Conservation (phyloP, 2,329 filamentous ascomycete species). For the Cladosporium sp. region DNA sequence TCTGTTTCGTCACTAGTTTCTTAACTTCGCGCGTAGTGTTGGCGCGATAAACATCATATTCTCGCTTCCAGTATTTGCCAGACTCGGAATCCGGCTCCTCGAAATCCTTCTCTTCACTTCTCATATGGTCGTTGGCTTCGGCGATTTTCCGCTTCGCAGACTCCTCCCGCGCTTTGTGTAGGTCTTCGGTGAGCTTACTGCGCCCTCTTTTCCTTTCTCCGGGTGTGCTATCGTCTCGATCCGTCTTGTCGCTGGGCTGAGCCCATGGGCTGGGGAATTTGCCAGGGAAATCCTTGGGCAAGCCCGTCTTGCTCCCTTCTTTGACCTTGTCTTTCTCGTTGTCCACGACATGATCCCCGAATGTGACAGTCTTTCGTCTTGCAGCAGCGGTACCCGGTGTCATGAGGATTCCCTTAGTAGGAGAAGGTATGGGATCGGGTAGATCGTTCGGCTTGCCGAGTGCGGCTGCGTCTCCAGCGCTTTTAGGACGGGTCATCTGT, state of each 20-base stretch:
- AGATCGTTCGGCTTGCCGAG: slow-evolving; percentile 13
- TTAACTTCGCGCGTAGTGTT: slow-evolving; percentile 68
- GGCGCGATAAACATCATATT: slow-evolving; percentile 67
- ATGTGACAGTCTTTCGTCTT: slow-evolving; percentile 56
- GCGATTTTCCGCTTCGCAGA: slow-evolving; percentile 23
- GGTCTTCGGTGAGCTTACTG: slow-evolving; percentile 39
- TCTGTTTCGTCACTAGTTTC: slow-evolving; percentile 72
- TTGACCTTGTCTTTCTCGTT: slow-evolving; percentile 47
- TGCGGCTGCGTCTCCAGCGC: slow-evolving; percentile 21
- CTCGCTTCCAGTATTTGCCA: slow-evolving; percentile 72
- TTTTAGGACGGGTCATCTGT: slow-evolving; percentile 23
- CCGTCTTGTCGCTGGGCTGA: slow-evolving; percentile 30
- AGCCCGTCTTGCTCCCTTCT: slow-evolving; percentile 33
- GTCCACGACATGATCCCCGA: slow-evolving; percentile 51
- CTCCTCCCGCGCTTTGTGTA: slow-evolving; percentile 40
- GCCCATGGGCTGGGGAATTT: slow-evolving; percentile 48
- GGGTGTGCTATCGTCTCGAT: slow-evolving; percentile 24
- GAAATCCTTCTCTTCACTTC: neutral
- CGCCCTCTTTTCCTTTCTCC: slow-evolving; percentile 27
- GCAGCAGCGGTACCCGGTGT: slow-evolving; percentile 54
- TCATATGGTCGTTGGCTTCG: neutral
- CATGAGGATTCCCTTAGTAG: slow-evolving; percentile 54
- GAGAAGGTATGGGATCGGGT: slow-evolving; percentile 41
- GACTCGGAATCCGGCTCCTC: slow-evolving; percentile 66
- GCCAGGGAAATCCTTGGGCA: slow-evolving; percentile 42